phyloP scores from a whole-genome alignment of 2,329 filamentous ascomycete species.

The Alternaria sp. region DNA sequence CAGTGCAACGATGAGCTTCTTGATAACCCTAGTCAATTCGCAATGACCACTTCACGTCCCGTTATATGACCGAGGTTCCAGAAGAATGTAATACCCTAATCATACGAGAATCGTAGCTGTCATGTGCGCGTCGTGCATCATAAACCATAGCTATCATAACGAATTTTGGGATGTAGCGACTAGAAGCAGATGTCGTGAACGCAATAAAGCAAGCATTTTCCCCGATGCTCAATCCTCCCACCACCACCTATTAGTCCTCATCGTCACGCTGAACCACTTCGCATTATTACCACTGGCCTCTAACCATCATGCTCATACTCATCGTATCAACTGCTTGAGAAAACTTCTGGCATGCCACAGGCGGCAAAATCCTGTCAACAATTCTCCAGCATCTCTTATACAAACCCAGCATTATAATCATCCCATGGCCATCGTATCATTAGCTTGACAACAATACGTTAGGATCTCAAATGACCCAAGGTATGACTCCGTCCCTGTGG shows the following conservation, averaged over 20 bases:
- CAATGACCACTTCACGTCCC: no score
- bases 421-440: not conserved
- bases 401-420: not conserved
- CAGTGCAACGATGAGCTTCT: not conserved
- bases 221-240: not conserved
- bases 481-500: constrained; percentile 19
- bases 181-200: not conserved
- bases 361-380: constrained; percentile 1
- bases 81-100: not conserved
- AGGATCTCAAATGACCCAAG: constrained; percentile 10
- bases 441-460: not conserved
- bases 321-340: not conserved
- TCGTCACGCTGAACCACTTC: not conserved
- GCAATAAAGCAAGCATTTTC: not conserved
- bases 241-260: not conserved
- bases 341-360: not conserved
- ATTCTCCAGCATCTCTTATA: not conserved
- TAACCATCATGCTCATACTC: not conserved
- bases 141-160: not conserved
- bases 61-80: not conserved
- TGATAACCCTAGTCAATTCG: not conserved
- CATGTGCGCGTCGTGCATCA: not conserved
- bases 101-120: not conserved
- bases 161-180: not conserved
- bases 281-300: not conserved